Percentiles rank a stretch among this genome's conserved stretches.
phyloP scores from a whole-genome alignment of 2,329 filamentous ascomycete genomes.

The Tricladium varicosporioides region DNA sequence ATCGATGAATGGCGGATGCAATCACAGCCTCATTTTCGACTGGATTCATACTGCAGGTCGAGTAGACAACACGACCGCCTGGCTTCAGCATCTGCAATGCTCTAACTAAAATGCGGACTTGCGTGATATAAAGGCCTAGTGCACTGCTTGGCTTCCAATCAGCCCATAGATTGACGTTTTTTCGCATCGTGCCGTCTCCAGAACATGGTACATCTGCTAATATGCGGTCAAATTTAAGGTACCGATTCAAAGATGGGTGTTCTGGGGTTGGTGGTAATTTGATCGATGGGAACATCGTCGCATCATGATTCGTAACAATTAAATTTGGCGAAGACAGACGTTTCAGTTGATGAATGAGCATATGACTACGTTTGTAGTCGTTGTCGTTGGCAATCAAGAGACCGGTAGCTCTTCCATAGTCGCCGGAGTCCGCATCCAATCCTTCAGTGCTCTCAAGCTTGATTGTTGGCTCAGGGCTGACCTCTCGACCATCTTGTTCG shows the following conservation, averaged over 20 bases:
- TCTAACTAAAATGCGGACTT: conserved; percentile 85
- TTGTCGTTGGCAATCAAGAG: conserved; percentile 93
- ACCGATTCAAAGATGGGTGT: conserved; percentile 58
- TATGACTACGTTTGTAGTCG: conserved; percentile 94
- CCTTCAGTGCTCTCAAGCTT: conserved; percentile 45
- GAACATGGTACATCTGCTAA: conserved; percentile 96
- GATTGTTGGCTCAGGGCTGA: conserved; percentile 47
- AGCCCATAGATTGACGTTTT: conserved; percentile 92
- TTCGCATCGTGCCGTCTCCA: conserved; percentile 88
- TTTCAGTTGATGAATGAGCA: conserved; percentile 98
- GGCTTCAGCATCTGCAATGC: conserved; percentile 95
- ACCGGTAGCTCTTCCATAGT: conserved; percentile 86
- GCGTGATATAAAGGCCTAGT: conserved; percentile 81
- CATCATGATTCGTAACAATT: conserved; percentile 96
- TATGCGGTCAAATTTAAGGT: conserved; percentile 96
- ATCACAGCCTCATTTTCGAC: conserved; percentile 95
- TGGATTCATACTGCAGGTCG: conserved; percentile 98
- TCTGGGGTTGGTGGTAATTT: conserved; percentile 66
- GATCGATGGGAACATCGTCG: conserved; percentile 91
- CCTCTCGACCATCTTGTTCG: conserved; percentile 56
- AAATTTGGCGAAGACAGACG: conserved; percentile 94
- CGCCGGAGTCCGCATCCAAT: conserved; percentile 58
- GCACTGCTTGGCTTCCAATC: conserved; percentile 90
- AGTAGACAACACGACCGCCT: conserved; percentile 93
- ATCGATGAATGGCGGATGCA: conserved; percentile 82